phyloP scores from a whole-genome alignment of 2,329 filamentous ascomycete species.

The Verticillium klebahnii region DNA sequence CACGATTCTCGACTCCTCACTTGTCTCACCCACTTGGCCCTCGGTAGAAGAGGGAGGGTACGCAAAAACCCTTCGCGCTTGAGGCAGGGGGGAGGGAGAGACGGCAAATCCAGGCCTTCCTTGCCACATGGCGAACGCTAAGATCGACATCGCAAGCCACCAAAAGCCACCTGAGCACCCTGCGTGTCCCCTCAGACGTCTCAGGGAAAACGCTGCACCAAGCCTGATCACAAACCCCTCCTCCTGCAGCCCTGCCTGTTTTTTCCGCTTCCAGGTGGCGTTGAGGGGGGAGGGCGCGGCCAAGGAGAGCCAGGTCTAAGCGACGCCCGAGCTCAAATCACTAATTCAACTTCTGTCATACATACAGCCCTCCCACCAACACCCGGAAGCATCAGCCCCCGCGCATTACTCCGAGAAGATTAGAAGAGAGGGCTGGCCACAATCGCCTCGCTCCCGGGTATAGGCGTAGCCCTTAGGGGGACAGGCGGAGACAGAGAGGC shows the following conservation, averaged over 20 bases:
- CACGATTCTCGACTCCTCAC: background rate
- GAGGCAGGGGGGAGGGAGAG: background rate
- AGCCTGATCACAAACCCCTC: background rate
- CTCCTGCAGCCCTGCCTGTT: background rate
- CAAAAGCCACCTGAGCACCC: background rate
- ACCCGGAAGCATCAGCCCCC: background rate
- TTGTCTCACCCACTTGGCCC: background rate
- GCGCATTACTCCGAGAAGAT: too few species aligned
- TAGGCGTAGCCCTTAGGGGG: too few species aligned
- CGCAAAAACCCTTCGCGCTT: too few species aligned
- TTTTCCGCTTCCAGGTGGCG: background rate
- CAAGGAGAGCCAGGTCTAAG: background rate
- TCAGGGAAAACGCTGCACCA: background rate
- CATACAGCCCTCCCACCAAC: background rate
- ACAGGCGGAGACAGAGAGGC: background rate
- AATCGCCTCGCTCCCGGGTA: too few species aligned
- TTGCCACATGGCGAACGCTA: background rate
- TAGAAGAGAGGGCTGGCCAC: too few species aligned
- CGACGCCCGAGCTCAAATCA: background rate
- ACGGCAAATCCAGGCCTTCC: background rate
- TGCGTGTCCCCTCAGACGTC: background rate
- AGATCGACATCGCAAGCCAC: background rate
- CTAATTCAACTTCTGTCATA: background rate
- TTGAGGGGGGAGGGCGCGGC: background rate
- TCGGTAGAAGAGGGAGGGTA: too few species aligned